These are phyloP conservation scores for Volvox reticuliferus DNA, from an alignment of 139 green algal genomes.

Conservation along the genomic window DNA sequence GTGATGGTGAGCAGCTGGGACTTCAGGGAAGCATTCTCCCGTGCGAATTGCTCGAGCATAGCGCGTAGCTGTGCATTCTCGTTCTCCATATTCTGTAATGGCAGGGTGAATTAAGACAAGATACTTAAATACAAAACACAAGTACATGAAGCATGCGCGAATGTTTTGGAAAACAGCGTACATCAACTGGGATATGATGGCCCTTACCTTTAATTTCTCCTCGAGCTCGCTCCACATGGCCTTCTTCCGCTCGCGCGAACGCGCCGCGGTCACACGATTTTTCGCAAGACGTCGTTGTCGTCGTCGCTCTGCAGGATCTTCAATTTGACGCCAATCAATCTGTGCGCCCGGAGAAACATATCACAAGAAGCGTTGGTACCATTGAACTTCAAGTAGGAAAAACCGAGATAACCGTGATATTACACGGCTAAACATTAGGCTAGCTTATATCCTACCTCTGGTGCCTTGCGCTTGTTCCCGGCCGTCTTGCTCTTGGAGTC, in stretches of 20 bases:
- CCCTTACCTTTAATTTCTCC: conserved; percentile 32
- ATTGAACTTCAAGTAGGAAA: no score
- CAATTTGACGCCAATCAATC: conserved; percentile 71
- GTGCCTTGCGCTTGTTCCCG: conserved; percentile 54
- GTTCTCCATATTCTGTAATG: conserved; percentile 45
- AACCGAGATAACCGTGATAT: no score
- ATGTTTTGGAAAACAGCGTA: no score
- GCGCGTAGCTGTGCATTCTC: conserved; percentile 62
- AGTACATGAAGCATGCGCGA: no score
- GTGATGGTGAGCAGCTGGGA: conserved; percentile 45
- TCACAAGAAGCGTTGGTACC: background rate
- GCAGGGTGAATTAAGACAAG: background rate
- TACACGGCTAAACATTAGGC: background rate
- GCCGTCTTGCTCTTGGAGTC: background rate
- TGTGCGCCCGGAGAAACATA: conserved; percentile 4
- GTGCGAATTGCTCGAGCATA: conserved; percentile 54
- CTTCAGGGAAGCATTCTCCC: conserved; percentile 60
- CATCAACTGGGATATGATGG: no score
- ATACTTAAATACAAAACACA: background rate
- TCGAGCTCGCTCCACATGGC: conserved; percentile 65
- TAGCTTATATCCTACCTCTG: conserved; percentile 22
- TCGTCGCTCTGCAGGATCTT: conserved; percentile 71
- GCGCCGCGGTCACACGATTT: conserved; percentile 76
- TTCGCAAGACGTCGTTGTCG: conserved; percentile 74
- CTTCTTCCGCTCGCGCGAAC: conserved; percentile 76